Percentiles rank a stretch among this genome's conserved stretches.
Evolutionary conservation across 495 filamentous ascomycete species (phyloP).

Genomic region (Penicillium ochrochloron): DNA sequence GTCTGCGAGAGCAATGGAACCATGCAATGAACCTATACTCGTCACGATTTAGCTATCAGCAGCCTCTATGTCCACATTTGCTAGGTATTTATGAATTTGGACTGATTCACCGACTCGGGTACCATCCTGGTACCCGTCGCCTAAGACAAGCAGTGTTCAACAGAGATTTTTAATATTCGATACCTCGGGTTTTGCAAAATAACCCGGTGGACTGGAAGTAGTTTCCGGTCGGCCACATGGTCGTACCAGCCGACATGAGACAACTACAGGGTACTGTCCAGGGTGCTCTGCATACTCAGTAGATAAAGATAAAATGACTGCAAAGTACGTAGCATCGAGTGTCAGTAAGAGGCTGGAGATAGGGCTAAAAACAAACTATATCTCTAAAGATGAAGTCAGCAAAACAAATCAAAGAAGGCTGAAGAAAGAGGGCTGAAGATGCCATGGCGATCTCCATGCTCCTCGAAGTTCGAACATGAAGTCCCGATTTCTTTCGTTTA

Average conservation of each 20-base stretch:
- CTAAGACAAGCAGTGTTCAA: no score
- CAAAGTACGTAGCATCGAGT: neutral
- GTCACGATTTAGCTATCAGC: no score
- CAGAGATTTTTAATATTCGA: no score
- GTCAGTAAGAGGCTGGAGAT: neutral
- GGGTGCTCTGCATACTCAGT: neutral
- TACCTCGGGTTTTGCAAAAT: neutral
- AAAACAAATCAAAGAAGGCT: neutral
- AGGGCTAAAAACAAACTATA: neutral
- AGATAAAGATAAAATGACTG: neutral
- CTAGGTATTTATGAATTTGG: no score
- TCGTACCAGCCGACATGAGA: neutral
- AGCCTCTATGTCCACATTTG: no score
- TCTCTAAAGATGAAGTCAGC: neutral
- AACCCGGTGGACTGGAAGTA: constrained; percentile 3
- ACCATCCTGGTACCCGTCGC: no score
- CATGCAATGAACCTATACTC: no score
- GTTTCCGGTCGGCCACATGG: constrained; percentile 9
- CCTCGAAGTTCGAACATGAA: no score
- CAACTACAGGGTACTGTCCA: neutral
- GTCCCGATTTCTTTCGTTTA: no score
- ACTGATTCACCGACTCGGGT: no score
- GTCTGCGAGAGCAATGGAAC: no score
- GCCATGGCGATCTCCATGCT: neutral
- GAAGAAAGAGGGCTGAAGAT: neutral